Evolutionary conservation across 108 stramenopile species (phyloP), one percentile per base, ranked within the genome.

Genomic region (Seminavis robusta): DNA sequence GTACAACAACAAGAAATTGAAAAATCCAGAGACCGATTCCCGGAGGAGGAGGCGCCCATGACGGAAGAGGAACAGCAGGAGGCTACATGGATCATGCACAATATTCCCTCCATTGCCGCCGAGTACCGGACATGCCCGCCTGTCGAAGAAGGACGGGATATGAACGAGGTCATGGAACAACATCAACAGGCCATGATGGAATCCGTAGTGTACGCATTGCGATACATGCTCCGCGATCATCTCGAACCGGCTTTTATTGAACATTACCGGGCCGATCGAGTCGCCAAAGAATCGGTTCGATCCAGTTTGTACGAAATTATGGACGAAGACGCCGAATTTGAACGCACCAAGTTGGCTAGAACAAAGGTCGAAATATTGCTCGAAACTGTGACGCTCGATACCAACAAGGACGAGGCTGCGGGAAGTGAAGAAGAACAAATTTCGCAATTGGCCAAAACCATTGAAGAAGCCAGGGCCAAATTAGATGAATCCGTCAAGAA

Each of bases 281-380:
- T 92, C 17, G 74, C 84, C 23, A 83, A 84, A 31, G 63, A 69
- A 9, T 77, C 85, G 0, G 90, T 92, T 11, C 71, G 85, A 26
- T 64, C 82, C 3, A 83, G 77, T 57, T 65, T 92, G 0, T 86
- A 92, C 67, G 59, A 50, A 4, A 80, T 92, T 19, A 78, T 92
- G 71, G 90, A 92, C 47, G 87, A 92, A 59, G 87, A 92, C 60
- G 48, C 69, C 9, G 84, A 92, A 65, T 92, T 83, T 82, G 84
- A 88, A 44, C 74, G 68, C 19, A 67, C 88, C 69, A 52, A 73
- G 10, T 70, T 67, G 28, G 85, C 84, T 0, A 73, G 83, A 31
- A 65, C 55, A 4, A 88, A 81, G 61, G 84, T 88, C 41, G 81
- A 84, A 59, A 47, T 28, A 8, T 19, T 92, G 9, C 53, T 92